These are phyloP conservation scores for Solanum virginianum DNA, from an alignment of 257 asterid genomes.

Conservation along the genomic window DNA sequence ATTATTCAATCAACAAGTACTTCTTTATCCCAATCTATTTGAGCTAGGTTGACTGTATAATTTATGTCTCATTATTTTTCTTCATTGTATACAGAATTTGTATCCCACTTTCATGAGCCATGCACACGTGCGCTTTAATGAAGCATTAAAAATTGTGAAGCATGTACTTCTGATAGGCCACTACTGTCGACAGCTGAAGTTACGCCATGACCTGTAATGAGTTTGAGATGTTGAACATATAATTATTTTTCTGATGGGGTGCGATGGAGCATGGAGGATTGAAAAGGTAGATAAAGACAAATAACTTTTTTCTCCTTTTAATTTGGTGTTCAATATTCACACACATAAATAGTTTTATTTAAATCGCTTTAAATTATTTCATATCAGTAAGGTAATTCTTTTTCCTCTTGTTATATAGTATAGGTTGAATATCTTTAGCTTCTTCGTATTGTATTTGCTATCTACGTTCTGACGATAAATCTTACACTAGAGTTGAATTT, in stretches of 20 bases:
- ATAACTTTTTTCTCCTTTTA: too few relatives aligned
- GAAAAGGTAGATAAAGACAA: too few relatives aligned
- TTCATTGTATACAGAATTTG: constrained; percentile 41
- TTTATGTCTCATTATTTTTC: neutral
- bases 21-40: neutral
- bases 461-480: neutral
- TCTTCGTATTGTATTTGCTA: too few relatives aligned
- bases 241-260: neutral
- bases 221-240: constrained; percentile 38
- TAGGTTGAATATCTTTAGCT: too few relatives aligned
- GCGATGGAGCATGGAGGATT: neutral
- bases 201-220: constrained; percentile 52
- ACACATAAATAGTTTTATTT: too few relatives aligned
- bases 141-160: constrained; percentile 19
- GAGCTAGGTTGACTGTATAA: neutral
- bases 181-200: constrained; percentile 48
- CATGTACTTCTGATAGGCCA: constrained; percentile 65
- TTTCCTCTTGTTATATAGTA: too few relatives aligned
- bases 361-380: too few relatives aligned
- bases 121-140: constrained; percentile 54
- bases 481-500: neutral
- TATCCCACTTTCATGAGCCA: constrained; percentile 76
- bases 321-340: too few relatives aligned
- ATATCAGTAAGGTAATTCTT: too few relatives aligned
- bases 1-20: neutral